Percentiles rank a stretch among this genome's conserved stretches.
These are phyloP conservation scores for Bruguiera parviflora DNA, from an alignment of 345 rosid genomes.

Conservation along the genomic window DNA sequence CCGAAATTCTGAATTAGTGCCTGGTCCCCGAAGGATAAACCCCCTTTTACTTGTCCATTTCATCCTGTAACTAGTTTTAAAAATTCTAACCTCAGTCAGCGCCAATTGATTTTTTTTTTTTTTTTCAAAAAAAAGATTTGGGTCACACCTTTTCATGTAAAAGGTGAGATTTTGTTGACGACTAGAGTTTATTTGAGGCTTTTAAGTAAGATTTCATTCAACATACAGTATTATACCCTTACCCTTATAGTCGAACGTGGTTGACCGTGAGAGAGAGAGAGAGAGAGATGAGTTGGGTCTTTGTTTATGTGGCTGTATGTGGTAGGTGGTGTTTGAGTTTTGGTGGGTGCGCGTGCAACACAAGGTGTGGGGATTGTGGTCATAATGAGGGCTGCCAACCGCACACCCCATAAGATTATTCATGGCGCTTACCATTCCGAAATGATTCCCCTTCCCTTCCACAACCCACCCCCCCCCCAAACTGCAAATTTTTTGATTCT, in stretches of 20 bases:
- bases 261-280: conserved; percentile 20
- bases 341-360: conserved; percentile 77
- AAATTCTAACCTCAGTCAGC: no score
- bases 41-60: no score
- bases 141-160: conserved; percentile 36
- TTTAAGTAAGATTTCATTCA: conserved; percentile 32
- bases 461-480: neutral
- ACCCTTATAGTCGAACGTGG: conserved; percentile 24
- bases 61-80: no score
- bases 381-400: conserved; percentile 30
- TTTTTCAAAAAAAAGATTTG: no score
- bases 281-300: conserved; percentile 4
- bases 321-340: conserved; percentile 31
- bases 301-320: conserved; percentile 5
- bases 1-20: neutral
- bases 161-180: conserved; percentile 27
- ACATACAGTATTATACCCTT: neutral
- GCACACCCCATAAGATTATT: conserved; percentile 21
- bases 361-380: conserved; percentile 61
- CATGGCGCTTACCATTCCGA: conserved; percentile 23
- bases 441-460: conserved; percentile 17
- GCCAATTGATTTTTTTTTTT: no score
- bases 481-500: conserved; percentile 21
- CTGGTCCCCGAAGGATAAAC: no score
- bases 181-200: conserved; percentile 27